Conservation (phyloP, 2,329 filamentous ascomycete species). For the Paracoccidioides brasiliensis region DNA sequence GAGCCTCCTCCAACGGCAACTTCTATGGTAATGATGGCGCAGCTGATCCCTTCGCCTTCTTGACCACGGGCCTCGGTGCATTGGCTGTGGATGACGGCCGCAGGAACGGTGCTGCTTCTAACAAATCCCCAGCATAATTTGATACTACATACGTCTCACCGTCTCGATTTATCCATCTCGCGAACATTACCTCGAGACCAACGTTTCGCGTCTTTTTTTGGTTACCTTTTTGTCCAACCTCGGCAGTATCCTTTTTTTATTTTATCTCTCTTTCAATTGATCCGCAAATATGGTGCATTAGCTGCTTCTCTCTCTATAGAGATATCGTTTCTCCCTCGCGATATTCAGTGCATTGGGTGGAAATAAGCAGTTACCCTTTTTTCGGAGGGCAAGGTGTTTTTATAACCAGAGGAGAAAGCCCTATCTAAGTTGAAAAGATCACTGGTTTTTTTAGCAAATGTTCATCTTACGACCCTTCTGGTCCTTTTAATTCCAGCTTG, state of each 20-base stretch:
- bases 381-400: neutral
- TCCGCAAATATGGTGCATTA: neutral
- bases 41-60: conserved; percentile 51
- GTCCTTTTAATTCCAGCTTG: conserved; percentile 6
- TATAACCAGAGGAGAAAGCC: neutral
- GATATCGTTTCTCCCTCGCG: neutral
- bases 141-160: neutral
- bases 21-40: conserved; percentile 47
- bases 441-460: too few relatives aligned
- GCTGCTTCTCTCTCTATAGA: neutral
- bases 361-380: neutral
- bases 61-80: conserved; percentile 46
- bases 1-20: conserved; percentile 60
- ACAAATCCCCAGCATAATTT: conserved; percentile 33
- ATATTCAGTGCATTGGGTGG: neutral
- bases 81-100: conserved; percentile 42
- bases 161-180: neutral
- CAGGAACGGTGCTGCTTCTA: conserved; percentile 33
- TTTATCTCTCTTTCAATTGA: neutral
- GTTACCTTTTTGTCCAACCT: neutral
- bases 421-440: too few relatives aligned
- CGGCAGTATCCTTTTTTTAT: neutral
- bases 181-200: conserved; percentile 2
- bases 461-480: neutral
- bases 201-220: neutral